Percentiles rank a stretch among this genome's conserved stretches.
Conservation (phyloP, 164 flowering plant genomes). For the Echeveria elegans region DNA sequence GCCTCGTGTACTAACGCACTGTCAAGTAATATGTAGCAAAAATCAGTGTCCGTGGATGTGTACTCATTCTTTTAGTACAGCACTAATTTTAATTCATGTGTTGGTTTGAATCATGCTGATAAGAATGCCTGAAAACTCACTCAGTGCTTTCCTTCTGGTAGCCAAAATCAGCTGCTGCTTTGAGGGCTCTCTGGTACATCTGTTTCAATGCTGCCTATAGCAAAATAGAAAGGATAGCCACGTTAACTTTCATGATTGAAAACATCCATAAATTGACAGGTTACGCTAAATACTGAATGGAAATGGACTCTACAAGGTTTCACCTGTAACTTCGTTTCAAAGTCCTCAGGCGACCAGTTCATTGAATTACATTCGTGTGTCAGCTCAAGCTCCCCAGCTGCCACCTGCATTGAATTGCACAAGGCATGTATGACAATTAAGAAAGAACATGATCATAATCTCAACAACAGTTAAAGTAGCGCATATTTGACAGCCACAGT, state of each 20-base stretch:
- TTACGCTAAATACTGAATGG: not conserved
- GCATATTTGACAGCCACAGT: not conserved
- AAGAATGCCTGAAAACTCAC: conserved; percentile 53
- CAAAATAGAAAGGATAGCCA: not conserved
- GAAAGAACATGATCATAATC: not conserved
- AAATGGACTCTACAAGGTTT: not conserved
- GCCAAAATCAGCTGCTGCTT: conserved; percentile 86
- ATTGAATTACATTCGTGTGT: conserved; percentile 71
- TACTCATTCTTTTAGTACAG: too few relatives aligned
- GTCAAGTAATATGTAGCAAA: conserved; percentile 9
- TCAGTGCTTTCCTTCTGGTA: conserved; percentile 88
- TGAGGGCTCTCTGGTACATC: conserved; percentile 72
- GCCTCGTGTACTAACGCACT: conserved; percentile 81
- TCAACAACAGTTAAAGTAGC: not conserved
- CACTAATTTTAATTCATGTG: too few relatives aligned
- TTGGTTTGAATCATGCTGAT: too few relatives aligned
- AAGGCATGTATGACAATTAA: not conserved
- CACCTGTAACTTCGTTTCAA: conserved; percentile 89
- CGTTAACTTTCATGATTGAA: not conserved
- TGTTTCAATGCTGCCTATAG: conserved; percentile 92
- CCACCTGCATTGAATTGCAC: conserved; percentile 48
- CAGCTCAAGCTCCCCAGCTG: conserved; percentile 92
- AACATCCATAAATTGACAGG: not conserved
- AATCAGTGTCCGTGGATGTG: too few relatives aligned
- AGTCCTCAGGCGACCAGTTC: conserved; percentile 92